Evolutionary conservation across 1,284 basidiomycete genomes (phyloP).

Genomic region (Sparassis latifolia): DNA sequence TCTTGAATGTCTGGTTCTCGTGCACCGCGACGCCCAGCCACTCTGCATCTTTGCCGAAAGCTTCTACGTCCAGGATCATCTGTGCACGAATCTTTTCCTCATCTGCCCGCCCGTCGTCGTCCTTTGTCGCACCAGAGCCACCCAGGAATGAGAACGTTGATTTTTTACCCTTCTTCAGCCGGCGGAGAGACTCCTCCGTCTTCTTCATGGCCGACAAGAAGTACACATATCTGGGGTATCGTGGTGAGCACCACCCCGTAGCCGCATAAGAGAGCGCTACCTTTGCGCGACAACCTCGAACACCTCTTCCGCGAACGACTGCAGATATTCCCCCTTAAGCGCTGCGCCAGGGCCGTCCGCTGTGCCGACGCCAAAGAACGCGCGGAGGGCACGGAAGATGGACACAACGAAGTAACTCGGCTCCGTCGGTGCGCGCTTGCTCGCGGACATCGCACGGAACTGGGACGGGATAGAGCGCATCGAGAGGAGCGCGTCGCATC

Average conservation of each 20-base stretch:
- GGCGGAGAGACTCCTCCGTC: conserved; percentile 81
- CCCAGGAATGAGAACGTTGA: conserved; percentile 75
- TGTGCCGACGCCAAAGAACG: conserved; percentile 63
- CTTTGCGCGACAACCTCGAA: conserved; percentile 71
- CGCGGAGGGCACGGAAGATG: conserved; percentile 78
- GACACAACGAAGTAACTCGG: conserved; percentile 82
- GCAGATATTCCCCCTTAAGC: conserved; percentile 49
- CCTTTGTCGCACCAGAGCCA: conserved; percentile 35
- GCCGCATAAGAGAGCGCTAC: conserved; percentile 28
- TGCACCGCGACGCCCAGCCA: conserved; percentile 62
- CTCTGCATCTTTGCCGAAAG: conserved; percentile 72
- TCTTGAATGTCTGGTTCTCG: conserved; percentile 45
- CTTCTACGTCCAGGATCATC: conserved; percentile 82
- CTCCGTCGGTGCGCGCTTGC: conserved; percentile 61
- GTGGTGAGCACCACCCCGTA: background rate
- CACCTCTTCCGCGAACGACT: conserved; percentile 54
- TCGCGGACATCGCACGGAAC: conserved; percentile 71
- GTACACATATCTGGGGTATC: conserved; percentile 46
- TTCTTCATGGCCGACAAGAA: conserved; percentile 82
- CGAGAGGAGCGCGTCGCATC: conserved; percentile 79
- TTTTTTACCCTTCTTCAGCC: conserved; percentile 83
- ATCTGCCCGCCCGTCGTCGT: conserved; percentile 64
- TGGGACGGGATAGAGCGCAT: conserved; percentile 87
- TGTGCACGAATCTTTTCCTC: conserved; percentile 79
- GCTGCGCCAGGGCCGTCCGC: conserved; percentile 49